Evolutionary conservation across 129 eudicot species (phyloP).

Genomic region (Heracleum sosnowskyi): DNA sequence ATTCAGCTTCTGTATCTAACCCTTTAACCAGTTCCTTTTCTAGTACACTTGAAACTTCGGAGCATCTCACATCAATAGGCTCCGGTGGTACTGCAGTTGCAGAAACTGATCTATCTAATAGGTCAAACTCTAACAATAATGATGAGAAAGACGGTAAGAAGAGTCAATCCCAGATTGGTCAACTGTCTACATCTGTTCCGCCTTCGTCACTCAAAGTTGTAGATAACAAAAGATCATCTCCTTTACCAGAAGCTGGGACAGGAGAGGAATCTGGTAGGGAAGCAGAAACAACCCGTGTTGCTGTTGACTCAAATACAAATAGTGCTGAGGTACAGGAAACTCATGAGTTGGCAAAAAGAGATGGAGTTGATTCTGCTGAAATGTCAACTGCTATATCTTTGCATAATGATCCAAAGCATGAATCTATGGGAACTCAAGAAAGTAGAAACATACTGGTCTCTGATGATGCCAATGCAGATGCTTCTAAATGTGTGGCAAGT

Average conservation of each 20-base stretch:
- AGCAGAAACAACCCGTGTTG: conserved; percentile 7
- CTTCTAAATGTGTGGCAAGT: conserved; percentile 6
- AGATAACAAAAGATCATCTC: conserved; percentile 17
- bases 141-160: conserved; percentile 13
- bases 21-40: conserved; percentile 11
- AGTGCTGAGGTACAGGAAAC: conserved; percentile 9
- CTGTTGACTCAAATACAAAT: conserved; percentile 13
- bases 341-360: conserved; percentile 6
- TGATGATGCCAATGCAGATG: conserved; percentile 8
- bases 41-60: conserved; percentile 11
- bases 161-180: conserved; percentile 28
- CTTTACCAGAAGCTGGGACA: conserved; percentile 15
- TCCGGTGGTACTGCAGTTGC: conserved; percentile 8
- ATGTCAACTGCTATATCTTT: conserved; percentile 7
- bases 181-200: conserved; percentile 22
- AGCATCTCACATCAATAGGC: conserved; percentile 13
- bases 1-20: conserved; percentile 23
- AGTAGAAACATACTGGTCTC: conserved; percentile 12
- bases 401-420: conserved; percentile 20
- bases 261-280: conserved; percentile 23
- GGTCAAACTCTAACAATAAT: conserved; percentile 15
- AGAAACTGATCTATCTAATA: conserved; percentile 9
- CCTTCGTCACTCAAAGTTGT: conserved; percentile 19
- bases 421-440: conserved; percentile 20
- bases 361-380: conserved; percentile 6